These are phyloP conservation scores for Botrytis deweyae DNA, from an alignment of 2,329 filamentous ascomycete species.

Conservation along the genomic window DNA sequence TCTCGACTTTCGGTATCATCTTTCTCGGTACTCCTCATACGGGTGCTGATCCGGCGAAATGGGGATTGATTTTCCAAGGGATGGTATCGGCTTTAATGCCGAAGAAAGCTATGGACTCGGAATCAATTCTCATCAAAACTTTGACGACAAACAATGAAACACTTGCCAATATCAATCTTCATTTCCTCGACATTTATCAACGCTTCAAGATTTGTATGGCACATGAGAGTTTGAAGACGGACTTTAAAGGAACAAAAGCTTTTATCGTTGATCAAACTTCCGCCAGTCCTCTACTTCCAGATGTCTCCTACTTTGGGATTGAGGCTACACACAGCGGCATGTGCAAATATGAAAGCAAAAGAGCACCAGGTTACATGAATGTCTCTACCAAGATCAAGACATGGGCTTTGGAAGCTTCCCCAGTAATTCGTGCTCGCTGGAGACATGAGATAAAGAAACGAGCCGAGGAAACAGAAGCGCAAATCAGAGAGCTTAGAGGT, in stretches of 20 bases:
- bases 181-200: constrained; percentile 70
- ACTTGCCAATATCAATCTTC: constrained; percentile 69
- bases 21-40: constrained; percentile 77
- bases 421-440: constrained; percentile 31
- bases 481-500: constrained; percentile 34
- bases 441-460: constrained; percentile 33
- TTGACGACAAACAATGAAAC: constrained; percentile 74
- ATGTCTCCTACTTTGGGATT: constrained; percentile 72
- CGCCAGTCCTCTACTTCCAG: constrained; percentile 66
- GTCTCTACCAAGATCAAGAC: constrained; percentile 37
- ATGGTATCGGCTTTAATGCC: constrained; percentile 66
- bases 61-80: constrained; percentile 65
- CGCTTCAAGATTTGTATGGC: constrained; percentile 74
- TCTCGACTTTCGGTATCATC: constrained; percentile 73
- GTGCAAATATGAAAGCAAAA: constrained; percentile 67
- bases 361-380: constrained; percentile 58
- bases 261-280: constrained; percentile 70
- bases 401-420: constrained; percentile 33
- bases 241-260: constrained; percentile 61
- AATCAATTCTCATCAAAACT: constrained; percentile 65
- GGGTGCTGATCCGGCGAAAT: constrained; percentile 66
- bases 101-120: constrained; percentile 64
- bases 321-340: constrained; percentile 70
- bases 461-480: constrained; percentile 29
- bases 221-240: constrained; percentile 71